phyloP scores from a whole-genome alignment of 345 rosid genomes.

The Eucalyptus pauciflora region DNA sequence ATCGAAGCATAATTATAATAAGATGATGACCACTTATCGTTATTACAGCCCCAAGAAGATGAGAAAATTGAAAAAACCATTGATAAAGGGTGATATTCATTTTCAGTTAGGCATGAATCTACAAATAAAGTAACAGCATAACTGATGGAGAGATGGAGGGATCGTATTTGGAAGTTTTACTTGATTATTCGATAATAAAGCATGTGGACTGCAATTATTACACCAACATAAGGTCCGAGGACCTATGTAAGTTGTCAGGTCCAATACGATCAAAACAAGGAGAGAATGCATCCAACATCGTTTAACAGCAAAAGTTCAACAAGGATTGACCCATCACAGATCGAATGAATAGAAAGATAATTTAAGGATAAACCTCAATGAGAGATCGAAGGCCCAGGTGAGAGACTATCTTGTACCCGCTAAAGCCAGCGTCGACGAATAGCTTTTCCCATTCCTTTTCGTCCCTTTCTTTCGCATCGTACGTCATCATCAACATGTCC shows the following conservation, averaged over 20 bases:
- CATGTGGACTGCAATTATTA: neutral
- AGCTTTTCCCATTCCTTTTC: constrained; percentile 20
- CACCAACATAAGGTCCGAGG: neutral
- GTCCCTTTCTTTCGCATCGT: constrained; percentile 3
- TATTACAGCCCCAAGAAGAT: neutral
- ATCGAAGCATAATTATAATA: neutral
- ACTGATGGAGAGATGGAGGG: neutral
- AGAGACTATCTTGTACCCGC: constrained; percentile 7
- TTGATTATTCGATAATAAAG: neutral
- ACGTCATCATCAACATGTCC: constrained; percentile 3
- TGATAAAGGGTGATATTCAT: neutral
- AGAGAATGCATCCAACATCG: neutral
- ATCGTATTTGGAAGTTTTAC: neutral
- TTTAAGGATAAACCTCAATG: constrained; percentile 11
- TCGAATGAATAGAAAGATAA: neutral
- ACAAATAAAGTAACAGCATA: neutral
- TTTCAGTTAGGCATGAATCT: neutral
- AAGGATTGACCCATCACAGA: neutral
- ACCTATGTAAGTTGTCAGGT: neutral
- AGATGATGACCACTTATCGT: neutral
- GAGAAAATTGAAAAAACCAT: neutral
- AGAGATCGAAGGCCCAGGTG: constrained; percentile 1
- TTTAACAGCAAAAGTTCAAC: neutral
- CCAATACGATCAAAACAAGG: neutral
- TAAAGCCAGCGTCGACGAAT: constrained; percentile 12